Percentiles rank a stretch among this genome's conserved stretches.
Evolutionary conservation across 2,329 filamentous ascomycete species (phyloP).

Genomic region (Penicillium sp.): DNA sequence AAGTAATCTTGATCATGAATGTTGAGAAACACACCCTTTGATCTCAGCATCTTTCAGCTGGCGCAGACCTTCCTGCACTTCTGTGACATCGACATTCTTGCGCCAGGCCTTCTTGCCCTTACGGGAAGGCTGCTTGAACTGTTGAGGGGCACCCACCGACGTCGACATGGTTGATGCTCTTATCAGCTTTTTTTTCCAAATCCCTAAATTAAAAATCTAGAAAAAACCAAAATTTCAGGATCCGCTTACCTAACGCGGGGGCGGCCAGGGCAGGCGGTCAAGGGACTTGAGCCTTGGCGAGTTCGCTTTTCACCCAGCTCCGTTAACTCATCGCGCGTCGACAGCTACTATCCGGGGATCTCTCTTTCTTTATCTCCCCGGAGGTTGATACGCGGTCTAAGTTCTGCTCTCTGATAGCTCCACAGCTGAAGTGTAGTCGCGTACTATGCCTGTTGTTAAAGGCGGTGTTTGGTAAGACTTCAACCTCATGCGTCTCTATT

Average conservation of each 20-base stretch:
- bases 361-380: constrained; percentile 22
- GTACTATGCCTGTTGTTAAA: constrained; percentile 66
- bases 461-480: constrained; percentile 62
- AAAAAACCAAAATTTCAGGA: constrained; percentile 39
- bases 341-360: constrained; percentile 25
- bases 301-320: constrained; percentile 31
- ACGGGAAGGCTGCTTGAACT: constrained; percentile 84
- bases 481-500: constrained; percentile 2
- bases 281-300: constrained; percentile 32
- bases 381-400: constrained; percentile 4
- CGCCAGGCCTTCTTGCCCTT: constrained; percentile 99
- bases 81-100: constrained; percentile 93
- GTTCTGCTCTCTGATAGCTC: background rate
- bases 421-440: constrained; percentile 19
- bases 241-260: constrained; percentile 40
- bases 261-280: constrained; percentile 28
- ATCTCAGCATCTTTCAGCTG: constrained; percentile 88
- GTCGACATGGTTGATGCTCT: constrained; percentile 39
- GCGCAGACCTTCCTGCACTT: constrained; percentile 81
- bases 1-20: background rate
- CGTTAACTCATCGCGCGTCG: constrained; percentile 29
- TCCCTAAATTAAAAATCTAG: constrained; percentile 16
- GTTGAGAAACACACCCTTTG: constrained; percentile 65
- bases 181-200: constrained; percentile 30
- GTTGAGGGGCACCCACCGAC: constrained; percentile 65